Conservation (phyloP, 176 grass and related monocot species). For the Luzula sylvatica region DNA sequence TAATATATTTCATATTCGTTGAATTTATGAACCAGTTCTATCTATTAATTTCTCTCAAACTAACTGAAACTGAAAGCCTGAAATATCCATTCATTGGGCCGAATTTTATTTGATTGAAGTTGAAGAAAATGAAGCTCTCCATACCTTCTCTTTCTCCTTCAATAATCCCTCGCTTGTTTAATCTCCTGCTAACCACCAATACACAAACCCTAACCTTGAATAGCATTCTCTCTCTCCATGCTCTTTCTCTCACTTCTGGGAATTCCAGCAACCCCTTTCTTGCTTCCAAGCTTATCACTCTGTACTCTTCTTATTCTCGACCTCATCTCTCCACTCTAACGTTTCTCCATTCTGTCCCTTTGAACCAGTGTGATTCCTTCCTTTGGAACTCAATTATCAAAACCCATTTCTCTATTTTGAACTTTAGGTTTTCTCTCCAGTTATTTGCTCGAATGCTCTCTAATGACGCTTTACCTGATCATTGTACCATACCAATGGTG, state of each 20-base stretch:
- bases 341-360: conserved; percentile 22
- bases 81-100: too few relatives aligned
- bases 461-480: conserved; percentile 28
- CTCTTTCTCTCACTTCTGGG: conserved; percentile 35
- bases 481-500: conserved; percentile 48
- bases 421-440: conserved; percentile 26
- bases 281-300: conserved; percentile 56
- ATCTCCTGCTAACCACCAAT: conserved; percentile 6
- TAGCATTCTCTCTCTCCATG: conserved; percentile 35
- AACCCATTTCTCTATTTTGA: conserved; percentile 29
- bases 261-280: conserved; percentile 40
- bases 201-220: conserved; percentile 1
- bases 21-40: too few relatives aligned
- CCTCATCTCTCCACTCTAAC: conserved; percentile 31
- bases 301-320: conserved; percentile 33
- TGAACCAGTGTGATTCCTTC: conserved; percentile 34
- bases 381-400: conserved; percentile 66
- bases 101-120: too few relatives aligned
- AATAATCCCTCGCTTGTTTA: background rate
- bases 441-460: conserved; percentile 36
- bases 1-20: too few relatives aligned
- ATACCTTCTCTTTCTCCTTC: too few relatives aligned
- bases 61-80: too few relatives aligned
- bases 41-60: too few relatives aligned
- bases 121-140: too few relatives aligned